Evolutionary conservation across 108 stramenopile genomes (phyloP), one percentile per base, ranked within the genome.

Genomic region (Cyclotella choctawhatcheeana): DNA sequence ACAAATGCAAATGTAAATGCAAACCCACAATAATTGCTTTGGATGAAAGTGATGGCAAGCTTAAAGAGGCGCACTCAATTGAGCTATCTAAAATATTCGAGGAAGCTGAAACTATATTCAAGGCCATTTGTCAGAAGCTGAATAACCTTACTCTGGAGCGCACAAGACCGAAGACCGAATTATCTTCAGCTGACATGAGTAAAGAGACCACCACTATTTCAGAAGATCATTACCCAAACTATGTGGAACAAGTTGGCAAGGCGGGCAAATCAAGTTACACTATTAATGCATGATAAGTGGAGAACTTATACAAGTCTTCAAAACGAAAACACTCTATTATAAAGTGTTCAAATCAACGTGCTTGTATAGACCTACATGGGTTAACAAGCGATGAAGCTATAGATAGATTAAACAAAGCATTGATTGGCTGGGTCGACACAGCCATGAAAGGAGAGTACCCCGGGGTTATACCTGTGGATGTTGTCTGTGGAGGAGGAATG

Each of bases 401-500:
- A 16, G 20, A 34, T 8, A 44, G 40, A 31, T 29, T 34, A 25
- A 4, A 3, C 50, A 45, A 44, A 51, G 51, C 45, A 45, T 50
- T 29, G n/a, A n/a, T n/a, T n/a, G n/a, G n/a, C n/a, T n/a, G n/a
- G n/a, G n/a, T n/a, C n/a, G n/a, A n/a, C n/a, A 33, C 27, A 20
- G 70, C 70, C 0, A 61, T 60, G 58, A 44, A 71, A 16, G 58
- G 70, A 21, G 32, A 59, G 20, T 71, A 71, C 14, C 70, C 58
- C 5, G 59, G 32, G 50, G 70, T 71, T 34, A 40, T 60, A 0
- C 58, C 70, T 22, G 58, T 21, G 2, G 35, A 32, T 2, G 61
- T 71, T 50, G 31, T 71, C 13, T 71, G 71, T 47, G 70, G 70
- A 2, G 58, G 70, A 6, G 70, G 24, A 61, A 40, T 71, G 71